Conservation (phyloP, 139 green algal genomes). For the Edaphochlamys debaryana region DNA sequence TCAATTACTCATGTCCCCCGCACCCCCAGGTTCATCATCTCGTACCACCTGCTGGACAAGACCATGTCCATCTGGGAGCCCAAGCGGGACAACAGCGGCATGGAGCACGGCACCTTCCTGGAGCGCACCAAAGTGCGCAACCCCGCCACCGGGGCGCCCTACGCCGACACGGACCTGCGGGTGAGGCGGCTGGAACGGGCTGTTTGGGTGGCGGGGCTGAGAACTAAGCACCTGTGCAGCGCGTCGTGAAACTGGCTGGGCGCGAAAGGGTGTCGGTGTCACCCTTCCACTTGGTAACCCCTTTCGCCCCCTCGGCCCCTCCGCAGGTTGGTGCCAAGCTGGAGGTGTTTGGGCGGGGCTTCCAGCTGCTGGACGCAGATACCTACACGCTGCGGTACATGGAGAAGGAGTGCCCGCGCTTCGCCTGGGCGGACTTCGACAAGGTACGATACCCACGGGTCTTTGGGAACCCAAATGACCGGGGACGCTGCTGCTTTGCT, state of each 20-base stretch:
- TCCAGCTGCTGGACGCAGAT: conserved; percentile 80
- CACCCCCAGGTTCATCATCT: conserved; percentile 81
- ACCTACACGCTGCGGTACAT: conserved; percentile 76
- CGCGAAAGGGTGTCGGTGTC: no score
- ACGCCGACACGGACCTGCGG: conserved; percentile 32
- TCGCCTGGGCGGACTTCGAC: conserved; percentile 53
- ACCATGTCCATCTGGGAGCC: conserved; percentile 86
- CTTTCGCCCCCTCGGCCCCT: neutral
- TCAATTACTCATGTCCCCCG: neutral
- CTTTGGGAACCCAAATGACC: no score
- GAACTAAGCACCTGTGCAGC: no score
- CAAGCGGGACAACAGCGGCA: conserved; percentile 73
- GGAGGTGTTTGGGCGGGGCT: conserved; percentile 70
- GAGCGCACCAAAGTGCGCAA: conserved; percentile 66
- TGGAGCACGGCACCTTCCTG: conserved; percentile 85
- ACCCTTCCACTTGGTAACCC: no score
- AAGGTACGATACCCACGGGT: no score
- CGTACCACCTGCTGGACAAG: conserved; percentile 79
- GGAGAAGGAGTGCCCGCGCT: conserved; percentile 59
- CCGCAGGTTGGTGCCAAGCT: conserved; percentile 69
- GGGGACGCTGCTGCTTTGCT: no score
- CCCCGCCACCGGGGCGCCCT: conserved; percentile 10
- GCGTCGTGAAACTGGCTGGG: no score
- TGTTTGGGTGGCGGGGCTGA: neutral
- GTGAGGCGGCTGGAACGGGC: no score